These are phyloP conservation scores for Metschnikowia lunata DNA, from an alignment of 805 yeast species.

Conservation along the genomic window DNA sequence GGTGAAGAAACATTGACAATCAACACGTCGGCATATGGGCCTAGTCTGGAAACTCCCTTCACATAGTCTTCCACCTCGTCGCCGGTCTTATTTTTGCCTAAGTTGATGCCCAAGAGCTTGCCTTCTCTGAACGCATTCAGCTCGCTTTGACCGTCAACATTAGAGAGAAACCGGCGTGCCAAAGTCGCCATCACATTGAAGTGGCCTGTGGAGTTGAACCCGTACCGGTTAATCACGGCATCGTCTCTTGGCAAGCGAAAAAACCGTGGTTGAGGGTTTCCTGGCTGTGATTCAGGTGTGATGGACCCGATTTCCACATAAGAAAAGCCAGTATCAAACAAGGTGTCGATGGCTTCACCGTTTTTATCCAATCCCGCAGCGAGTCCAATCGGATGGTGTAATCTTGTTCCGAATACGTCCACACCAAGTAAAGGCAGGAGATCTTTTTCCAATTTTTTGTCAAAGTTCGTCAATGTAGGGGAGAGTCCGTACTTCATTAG, in stretches of 20 bases:
- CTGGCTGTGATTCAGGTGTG: constrained; percentile 90
- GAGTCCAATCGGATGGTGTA: constrained; percentile 79
- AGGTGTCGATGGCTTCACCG: constrained; percentile 83
- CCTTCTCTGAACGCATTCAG: constrained; percentile 55
- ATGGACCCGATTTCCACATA: constrained; percentile 92
- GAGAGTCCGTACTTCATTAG: constrained; percentile 62
- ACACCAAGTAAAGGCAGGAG: constrained; percentile 48
- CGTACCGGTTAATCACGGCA: constrained; percentile 92
- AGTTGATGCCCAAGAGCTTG: constrained; percentile 72
- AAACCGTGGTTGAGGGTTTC: constrained; percentile 90
- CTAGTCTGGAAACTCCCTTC: constrained; percentile 76
- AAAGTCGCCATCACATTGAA: constrained; percentile 65
- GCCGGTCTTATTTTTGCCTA: constrained; percentile 90
- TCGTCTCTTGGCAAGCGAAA: constrained; percentile 80
- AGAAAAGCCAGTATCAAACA: constrained; percentile 75
- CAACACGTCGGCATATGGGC: constrained; percentile 80
- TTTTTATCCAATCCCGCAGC: constrained; percentile 97
- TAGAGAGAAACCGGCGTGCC: constrained; percentile 48
- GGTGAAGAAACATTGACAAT: constrained; percentile 93
- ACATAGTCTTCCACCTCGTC: constrained; percentile 86
- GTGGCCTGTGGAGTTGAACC: constrained; percentile 91
- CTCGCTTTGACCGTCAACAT: constrained; percentile 3
- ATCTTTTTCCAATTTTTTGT: constrained; percentile 34
- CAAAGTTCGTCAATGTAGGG: constrained; percentile 57
- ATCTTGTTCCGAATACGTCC: constrained; percentile 57